These are phyloP conservation scores for Mucor irregularis DNA, from an alignment of 371 early-diverging fungal genomes.

Conservation along the genomic window DNA sequence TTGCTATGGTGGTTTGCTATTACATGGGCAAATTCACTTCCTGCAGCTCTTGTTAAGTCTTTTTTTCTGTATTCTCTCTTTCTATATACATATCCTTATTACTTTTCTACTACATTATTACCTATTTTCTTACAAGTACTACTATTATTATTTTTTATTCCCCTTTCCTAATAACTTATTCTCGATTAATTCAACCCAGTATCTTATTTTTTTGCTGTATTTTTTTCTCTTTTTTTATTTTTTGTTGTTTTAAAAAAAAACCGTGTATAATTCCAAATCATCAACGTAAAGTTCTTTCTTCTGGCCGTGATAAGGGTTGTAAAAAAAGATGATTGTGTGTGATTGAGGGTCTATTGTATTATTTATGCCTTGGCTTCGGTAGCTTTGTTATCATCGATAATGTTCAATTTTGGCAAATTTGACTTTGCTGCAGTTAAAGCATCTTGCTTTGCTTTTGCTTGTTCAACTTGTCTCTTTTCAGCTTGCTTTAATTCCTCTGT, in stretches of 20 bases:
- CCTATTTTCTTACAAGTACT: too few relatives aligned
- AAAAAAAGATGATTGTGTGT: too few relatives aligned
- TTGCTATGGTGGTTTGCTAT: slow-evolving; percentile 52
- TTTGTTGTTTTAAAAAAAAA: too few relatives aligned
- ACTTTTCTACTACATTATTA: too few relatives aligned
- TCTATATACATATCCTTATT: too few relatives aligned
- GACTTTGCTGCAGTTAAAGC: slow-evolving; percentile 58
- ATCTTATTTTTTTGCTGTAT: too few relatives aligned
- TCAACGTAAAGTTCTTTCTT: too few relatives aligned
- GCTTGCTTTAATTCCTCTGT: slow-evolving; percentile 61
- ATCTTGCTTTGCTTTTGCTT: slow-evolving; percentile 49
- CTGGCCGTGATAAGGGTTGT: too few relatives aligned
- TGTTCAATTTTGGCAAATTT: slow-evolving; percentile 58
- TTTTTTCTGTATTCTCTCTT: not conserved
- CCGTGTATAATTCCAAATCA: too few relatives aligned
- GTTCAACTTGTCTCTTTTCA: slow-evolving; percentile 51
- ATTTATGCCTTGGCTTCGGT: slow-evolving; percentile 6
- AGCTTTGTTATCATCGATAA: slow-evolving; percentile 43
- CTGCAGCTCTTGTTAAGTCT: slow-evolving; percentile 9
- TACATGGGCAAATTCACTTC: slow-evolving; percentile 54
- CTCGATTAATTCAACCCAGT: too few relatives aligned
- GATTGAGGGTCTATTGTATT: not conserved
- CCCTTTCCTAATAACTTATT: not conserved
- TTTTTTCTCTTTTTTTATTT: too few relatives aligned
- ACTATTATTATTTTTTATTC: too few relatives aligned